Evolutionary conservation across 2,329 filamentous ascomycete genomes (phyloP).

Genomic region (Trichoderma sp.): DNA sequence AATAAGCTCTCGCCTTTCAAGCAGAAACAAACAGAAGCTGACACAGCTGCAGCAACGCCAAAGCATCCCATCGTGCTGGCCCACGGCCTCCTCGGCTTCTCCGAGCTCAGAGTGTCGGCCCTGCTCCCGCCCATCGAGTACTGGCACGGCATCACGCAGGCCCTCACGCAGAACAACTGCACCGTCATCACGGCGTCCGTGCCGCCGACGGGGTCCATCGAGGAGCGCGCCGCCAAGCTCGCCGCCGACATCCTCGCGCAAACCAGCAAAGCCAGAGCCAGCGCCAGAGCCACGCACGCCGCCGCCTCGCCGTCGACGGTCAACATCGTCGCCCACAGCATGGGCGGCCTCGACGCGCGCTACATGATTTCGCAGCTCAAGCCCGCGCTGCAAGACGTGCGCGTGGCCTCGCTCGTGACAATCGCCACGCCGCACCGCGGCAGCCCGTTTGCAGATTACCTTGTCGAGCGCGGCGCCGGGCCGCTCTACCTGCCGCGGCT

Average conservation of each 20-base stretch:
- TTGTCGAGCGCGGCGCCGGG: constrained; percentile 48
- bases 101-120: constrained; percentile 55
- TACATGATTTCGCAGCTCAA: constrained; percentile 63
- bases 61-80: constrained; percentile 65
- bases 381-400: constrained; percentile 44
- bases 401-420: constrained; percentile 55
- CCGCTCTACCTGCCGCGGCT: constrained; percentile 54
- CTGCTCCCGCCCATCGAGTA: constrained; percentile 62
- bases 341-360: constrained; percentile 66
- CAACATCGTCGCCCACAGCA: constrained; percentile 73
- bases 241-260: constrained; percentile 53
- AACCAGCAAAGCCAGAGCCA: too few relatives aligned
- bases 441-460: constrained; percentile 57
- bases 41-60: constrained; percentile 49
- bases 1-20: not conserved
- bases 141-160: constrained; percentile 65
- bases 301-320: too few relatives aligned
- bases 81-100: constrained; percentile 66
- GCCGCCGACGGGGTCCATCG: constrained; percentile 62
- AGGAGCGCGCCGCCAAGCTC: constrained; percentile 60
- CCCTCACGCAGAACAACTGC: constrained; percentile 54
- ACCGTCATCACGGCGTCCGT: constrained; percentile 63
- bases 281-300: too few relatives aligned
- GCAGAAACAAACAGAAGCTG: too few relatives aligned
- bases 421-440: constrained; percentile 59